Evolutionary conservation across 306 rosid species (phyloP), one percentile per base, ranked within the genome.

Genomic region (Clitoria ternatea): DNA sequence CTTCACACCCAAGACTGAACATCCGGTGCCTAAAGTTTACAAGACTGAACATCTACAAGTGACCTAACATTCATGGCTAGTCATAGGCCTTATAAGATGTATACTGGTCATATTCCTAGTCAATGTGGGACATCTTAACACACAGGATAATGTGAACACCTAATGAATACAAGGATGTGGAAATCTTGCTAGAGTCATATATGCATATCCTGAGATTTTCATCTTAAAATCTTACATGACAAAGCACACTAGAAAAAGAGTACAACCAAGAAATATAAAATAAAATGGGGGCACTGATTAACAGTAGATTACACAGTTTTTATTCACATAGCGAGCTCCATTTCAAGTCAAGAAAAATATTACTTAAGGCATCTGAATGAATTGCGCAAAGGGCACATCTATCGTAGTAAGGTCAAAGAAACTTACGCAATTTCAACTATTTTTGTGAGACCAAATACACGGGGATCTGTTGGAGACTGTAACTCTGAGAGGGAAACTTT

Each of bases 391-490:
- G 24, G 57, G 59, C 20, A 74, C 39, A 8, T 53, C 74, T 54
- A 61, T 43, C 23, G 13, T 45, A 47, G 32, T 11, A 62, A 37
- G 66, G 68, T 55, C 61, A 70, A 62, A 69, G 70, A 72, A 78
- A 74, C 96, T 86, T 86, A 95, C 99, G 99, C 97, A 48, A 91
- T 88, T 78, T 95, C 99, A 61, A 95, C 99, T 73, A 95, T 74
- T 86, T 95, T 95, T 26, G 99, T 95, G 75, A 95, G 99, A 85
- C 97, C 89, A 83, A 95, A 95, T 49, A 95, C 97, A 68, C 99
- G 99, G 70, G 99, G 99, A 42, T 95, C 99, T 61, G 96, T 89
- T 75, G 96, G 99, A 87, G 99, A 91, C 85, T 95, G 99, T 89
- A 95, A 82, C 84, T 95, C 99, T 40, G 82, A 81, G 80, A 91